Evolutionary conservation across 2,329 filamentous ascomycete genomes (phyloP).

Genomic region (Aspergillus alliaceus): DNA sequence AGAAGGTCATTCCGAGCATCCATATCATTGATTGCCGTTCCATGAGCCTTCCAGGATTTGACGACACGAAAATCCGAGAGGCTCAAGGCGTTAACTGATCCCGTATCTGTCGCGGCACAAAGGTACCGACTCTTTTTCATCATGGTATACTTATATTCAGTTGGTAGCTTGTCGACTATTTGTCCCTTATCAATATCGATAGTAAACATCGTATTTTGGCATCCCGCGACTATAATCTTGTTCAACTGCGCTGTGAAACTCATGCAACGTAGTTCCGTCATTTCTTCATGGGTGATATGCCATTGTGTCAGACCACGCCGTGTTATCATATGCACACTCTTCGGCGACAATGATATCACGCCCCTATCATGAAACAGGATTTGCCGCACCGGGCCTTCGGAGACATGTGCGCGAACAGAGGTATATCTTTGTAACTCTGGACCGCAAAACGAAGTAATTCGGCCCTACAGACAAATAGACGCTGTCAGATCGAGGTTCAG

Average conservation of each 20-base stretch:
- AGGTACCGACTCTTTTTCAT: constrained; percentile 90
- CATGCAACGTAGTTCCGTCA: constrained; percentile 91
- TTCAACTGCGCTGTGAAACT: constrained; percentile 87
- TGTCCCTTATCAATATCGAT: constrained; percentile 71
- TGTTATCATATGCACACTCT: constrained; percentile 84
- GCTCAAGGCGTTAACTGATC: constrained; percentile 83
- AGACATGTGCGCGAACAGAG: constrained; percentile 77
- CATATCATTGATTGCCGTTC: constrained; percentile 90
- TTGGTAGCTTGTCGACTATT: constrained; percentile 69
- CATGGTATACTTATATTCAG: constrained; percentile 77
- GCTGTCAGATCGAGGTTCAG: background rate
- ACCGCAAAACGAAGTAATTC: constrained; percentile 84
- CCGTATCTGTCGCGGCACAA: constrained; percentile 82
- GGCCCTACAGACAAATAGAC: constrained; percentile 59
- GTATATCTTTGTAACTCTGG: constrained; percentile 85
- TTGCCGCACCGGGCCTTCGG: constrained; percentile 80
- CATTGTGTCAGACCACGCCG: constrained; percentile 81
- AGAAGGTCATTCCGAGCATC: constrained; percentile 94
- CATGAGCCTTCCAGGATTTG: constrained; percentile 88
- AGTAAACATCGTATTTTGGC: constrained; percentile 81
- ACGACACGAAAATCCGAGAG: constrained; percentile 73
- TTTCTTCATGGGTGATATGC: constrained; percentile 77
- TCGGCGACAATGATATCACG: constrained; percentile 78
- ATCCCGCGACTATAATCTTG: constrained; percentile 82
- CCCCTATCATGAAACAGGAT: constrained; percentile 90